Evolutionary conservation across 2,329 filamentous ascomycete genomes (phyloP).

Genomic region (Verticillium klebahnii): DNA sequence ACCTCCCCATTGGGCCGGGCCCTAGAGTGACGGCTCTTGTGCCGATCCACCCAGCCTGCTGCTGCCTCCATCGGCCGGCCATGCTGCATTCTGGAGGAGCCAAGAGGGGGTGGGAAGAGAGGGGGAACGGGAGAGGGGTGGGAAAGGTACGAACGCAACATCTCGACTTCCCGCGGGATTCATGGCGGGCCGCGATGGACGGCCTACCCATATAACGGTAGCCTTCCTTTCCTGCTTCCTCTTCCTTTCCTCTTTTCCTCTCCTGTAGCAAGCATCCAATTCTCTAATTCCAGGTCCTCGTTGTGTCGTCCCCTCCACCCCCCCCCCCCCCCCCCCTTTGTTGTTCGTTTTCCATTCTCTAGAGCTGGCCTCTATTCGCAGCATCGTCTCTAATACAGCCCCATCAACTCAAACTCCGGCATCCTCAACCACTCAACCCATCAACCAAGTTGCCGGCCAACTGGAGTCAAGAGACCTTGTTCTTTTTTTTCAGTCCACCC

Average conservation of each 20-base stretch:
- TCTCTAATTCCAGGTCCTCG: slow-evolving; percentile 47
- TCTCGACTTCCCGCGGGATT: slow-evolving; percentile 8
- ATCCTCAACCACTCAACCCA: slow-evolving; percentile 10
- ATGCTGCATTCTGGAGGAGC: background rate
- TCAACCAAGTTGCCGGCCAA: slow-evolving; percentile 34
- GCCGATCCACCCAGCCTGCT: background rate
- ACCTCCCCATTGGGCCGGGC: background rate
- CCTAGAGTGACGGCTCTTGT: background rate
- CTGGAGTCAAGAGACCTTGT: slow-evolving; percentile 26
- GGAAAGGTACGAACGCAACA: background rate
- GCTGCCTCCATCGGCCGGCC: background rate
- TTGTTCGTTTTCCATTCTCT: slow-evolving; percentile 32
- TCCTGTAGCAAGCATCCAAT: slow-evolving; percentile 64
- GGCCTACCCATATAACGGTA: slow-evolving; percentile 21
- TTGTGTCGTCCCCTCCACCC: slow-evolving; percentile 35
- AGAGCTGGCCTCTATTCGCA: slow-evolving; percentile 52
- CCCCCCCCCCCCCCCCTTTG: slow-evolving; percentile 25
- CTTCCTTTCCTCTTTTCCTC: slow-evolving; percentile 38
- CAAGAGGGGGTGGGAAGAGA: background rate
- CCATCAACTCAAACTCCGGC: slow-evolving; percentile 8
- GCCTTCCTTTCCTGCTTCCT: slow-evolving; percentile 25
- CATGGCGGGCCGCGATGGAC: background rate
- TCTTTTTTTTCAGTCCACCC: slow-evolving; percentile 14
- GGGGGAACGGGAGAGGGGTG: background rate
- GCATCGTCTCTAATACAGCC: slow-evolving; percentile 21